Evolutionary conservation across 305 asterid species (phyloP).

Genomic region (Stenogyne calaminthoides): DNA sequence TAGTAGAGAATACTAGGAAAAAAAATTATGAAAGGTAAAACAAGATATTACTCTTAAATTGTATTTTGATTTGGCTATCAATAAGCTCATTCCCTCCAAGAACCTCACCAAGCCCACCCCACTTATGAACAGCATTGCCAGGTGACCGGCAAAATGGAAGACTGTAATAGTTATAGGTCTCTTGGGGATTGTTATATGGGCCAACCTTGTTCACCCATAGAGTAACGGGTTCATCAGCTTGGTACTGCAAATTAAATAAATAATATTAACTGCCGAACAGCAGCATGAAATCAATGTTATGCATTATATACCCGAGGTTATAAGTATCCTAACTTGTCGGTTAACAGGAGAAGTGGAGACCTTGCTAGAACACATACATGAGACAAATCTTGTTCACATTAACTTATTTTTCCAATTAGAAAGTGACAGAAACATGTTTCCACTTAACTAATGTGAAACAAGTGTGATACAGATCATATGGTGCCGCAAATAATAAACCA

Average conservation of each 20-base stretch:
- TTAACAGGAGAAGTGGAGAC: not conserved
- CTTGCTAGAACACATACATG: not conserved
- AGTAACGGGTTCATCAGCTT: constrained; percentile 62
- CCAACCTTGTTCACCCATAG: constrained; percentile 91
- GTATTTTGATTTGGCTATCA: constrained; percentile 82
- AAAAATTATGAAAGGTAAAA: constrained; percentile 6
- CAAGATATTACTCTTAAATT: constrained; percentile 61
- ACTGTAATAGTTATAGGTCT: constrained; percentile 80
- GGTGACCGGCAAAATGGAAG: constrained; percentile 79
- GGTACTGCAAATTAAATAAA: constrained; percentile 62
- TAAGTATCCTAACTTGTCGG: constrained; percentile 12
- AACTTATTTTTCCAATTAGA: constrained; percentile 5
- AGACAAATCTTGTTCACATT: not conserved
- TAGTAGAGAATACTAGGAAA: constrained; percentile 3
- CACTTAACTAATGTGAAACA: not conserved
- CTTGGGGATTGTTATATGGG: constrained; percentile 92
- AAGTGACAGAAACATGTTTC: not conserved
- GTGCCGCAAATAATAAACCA: not conserved
- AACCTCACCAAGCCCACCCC: constrained; percentile 90
- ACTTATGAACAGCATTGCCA: constrained; percentile 66
- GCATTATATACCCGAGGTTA: constrained; percentile 4
- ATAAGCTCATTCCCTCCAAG: constrained; percentile 84
- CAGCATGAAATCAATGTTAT: constrained; percentile 2
- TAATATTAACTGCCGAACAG: constrained; percentile 16
- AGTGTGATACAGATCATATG: not conserved